Conservation (phyloP, 2,329 filamentous ascomycete species). For the Pseudopyrenochaeta lycopersici region DNA sequence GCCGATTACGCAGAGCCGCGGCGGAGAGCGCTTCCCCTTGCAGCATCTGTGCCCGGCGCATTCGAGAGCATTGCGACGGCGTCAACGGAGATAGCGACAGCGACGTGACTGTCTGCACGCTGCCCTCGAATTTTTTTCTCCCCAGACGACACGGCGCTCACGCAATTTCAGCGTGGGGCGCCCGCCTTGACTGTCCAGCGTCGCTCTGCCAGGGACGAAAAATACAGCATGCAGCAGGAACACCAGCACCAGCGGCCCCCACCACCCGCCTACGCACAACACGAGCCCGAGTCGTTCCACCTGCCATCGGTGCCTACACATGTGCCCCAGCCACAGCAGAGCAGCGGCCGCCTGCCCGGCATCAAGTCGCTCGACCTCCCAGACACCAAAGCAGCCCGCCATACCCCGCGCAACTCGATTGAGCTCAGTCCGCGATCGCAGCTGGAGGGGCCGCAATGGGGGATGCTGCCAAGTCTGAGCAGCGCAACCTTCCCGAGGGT, state of each 20-base stretch:
- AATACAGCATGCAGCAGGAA: conserved; percentile 40
- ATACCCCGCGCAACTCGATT: conserved; percentile 38
- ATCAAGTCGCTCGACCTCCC: conserved; percentile 55
- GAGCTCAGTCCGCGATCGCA: conserved; percentile 46
- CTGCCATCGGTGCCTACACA: conserved; percentile 55
- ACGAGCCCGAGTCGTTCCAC: conserved; percentile 52
- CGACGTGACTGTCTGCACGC: not conserved
- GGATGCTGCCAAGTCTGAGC: conserved; percentile 34
- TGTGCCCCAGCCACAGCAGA: conserved; percentile 29
- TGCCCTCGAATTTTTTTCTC: not conserved
- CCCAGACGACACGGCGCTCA: too few species aligned
- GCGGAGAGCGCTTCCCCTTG: conserved; percentile 24
- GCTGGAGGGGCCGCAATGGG: conserved; percentile 34
- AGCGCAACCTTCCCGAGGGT: conserved; percentile 42
- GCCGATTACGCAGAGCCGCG: conserved; percentile 12
- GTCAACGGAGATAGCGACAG: conserved; percentile 11
- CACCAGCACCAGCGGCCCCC: conserved; percentile 48
- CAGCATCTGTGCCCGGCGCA: conserved; percentile 16
- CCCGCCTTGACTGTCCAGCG: not conserved
- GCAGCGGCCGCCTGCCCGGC: conserved; percentile 51
- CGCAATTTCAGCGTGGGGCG: conserved; percentile 12
- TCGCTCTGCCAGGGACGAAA: conserved; percentile 1
- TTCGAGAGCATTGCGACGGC: conserved; percentile 11
- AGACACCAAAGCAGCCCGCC: conserved; percentile 32
- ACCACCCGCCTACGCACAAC: conserved; percentile 55